Evolutionary conservation across 1,284 basidiomycete species (phyloP).

Genomic region (Cronartium quercuum): DNA sequence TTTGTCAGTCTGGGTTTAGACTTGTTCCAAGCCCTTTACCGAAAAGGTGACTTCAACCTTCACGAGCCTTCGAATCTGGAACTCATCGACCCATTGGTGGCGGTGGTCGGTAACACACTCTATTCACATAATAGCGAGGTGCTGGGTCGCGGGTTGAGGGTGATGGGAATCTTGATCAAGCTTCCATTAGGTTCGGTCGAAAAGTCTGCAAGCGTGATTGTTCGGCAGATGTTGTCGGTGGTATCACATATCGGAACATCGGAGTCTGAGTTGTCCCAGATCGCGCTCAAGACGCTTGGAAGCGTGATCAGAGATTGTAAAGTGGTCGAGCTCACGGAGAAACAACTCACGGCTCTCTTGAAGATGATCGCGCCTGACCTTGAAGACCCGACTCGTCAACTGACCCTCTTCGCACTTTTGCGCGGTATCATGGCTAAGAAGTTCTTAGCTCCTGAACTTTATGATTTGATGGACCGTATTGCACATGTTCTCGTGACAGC

Average conservation of each 20-base stretch:
- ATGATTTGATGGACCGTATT: constrained; percentile 95
- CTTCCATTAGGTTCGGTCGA: constrained; percentile 74
- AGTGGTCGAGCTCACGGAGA: constrained; percentile 72
- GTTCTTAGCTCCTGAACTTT: constrained; percentile 91
- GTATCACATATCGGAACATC: constrained; percentile 77
- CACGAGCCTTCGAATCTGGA: constrained; percentile 64
- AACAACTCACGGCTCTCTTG: constrained; percentile 78
- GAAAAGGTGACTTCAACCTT: constrained; percentile 79
- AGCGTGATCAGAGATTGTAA: constrained; percentile 78
- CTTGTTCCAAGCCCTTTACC: constrained; percentile 78
- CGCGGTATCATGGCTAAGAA: constrained; percentile 85
- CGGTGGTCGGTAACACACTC: constrained; percentile 82
- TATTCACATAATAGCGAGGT: constrained; percentile 78
- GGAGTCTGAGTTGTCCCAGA: constrained; percentile 83
- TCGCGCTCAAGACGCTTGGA: constrained; percentile 77
- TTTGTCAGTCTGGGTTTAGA: constrained; percentile 92
- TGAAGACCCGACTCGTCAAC: constrained; percentile 86
- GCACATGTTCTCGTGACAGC: constrained; percentile 89
- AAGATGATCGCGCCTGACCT: constrained; percentile 81
- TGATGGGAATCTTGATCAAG: constrained; percentile 71
- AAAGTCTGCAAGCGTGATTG: constrained; percentile 72
- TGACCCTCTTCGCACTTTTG: constrained; percentile 77
- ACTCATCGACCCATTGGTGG: constrained; percentile 78
- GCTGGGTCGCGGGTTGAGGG: constrained; percentile 71
- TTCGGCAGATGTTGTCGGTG: constrained; percentile 78